These are phyloP conservation scores for Talaromyces islandicus DNA, from an alignment of 2,329 filamentous ascomycete genomes.

Conservation along the genomic window DNA sequence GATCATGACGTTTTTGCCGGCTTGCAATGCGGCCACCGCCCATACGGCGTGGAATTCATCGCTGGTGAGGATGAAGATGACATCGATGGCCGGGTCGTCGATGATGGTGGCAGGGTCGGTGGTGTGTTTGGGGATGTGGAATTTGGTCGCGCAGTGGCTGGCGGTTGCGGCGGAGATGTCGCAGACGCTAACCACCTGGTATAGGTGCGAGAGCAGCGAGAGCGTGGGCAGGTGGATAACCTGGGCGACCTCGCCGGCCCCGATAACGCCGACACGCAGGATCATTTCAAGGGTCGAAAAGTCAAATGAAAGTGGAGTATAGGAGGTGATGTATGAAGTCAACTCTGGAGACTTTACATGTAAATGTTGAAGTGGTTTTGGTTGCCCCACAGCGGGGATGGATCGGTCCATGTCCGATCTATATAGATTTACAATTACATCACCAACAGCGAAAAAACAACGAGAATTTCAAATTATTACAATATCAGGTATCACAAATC, in stretches of 20 bases:
- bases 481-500: background rate
- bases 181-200: constrained; percentile 45
- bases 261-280: constrained; percentile 31
- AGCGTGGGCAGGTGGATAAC: constrained; percentile 51
- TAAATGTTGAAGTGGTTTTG: too few species aligned
- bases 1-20: constrained; percentile 53
- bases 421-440: background rate
- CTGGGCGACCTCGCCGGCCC: constrained; percentile 42
- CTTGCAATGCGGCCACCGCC: constrained; percentile 46
- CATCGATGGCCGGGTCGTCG: constrained; percentile 39
- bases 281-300: background rate
- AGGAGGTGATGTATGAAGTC: background rate
- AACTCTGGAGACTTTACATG: background rate
- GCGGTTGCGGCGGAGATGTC: constrained; percentile 30
- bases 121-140: constrained; percentile 25
- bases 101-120: constrained; percentile 37
- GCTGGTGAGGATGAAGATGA: constrained; percentile 50
- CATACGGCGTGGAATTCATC: constrained; percentile 53
- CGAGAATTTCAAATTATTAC: background rate
- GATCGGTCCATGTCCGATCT: background rate
- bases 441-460: background rate
- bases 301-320: background rate
- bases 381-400: background rate
- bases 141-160: constrained; percentile 11
- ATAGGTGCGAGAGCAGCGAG: constrained; percentile 39